Evolutionary conservation across 495 filamentous ascomycete species (phyloP).

Genomic region (Cercophora samala): DNA sequence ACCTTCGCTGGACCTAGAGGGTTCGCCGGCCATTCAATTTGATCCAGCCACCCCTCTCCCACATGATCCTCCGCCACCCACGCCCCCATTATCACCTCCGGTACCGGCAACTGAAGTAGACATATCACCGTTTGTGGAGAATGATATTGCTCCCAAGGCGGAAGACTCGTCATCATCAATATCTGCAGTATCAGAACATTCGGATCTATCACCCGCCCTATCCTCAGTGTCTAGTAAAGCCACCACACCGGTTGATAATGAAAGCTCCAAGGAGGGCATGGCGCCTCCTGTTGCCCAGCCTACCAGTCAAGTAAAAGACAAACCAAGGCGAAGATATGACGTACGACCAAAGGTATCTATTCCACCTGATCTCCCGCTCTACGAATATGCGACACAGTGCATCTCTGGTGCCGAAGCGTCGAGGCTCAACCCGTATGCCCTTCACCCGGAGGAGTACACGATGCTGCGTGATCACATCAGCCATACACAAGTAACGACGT

Average conservation of each 20-base stretch:
- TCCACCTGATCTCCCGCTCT: conserved; percentile 64
- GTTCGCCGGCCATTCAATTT: neutral
- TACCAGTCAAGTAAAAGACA: conserved; percentile 3
- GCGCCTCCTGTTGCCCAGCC: conserved; percentile 1
- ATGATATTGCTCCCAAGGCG: conserved; percentile 1
- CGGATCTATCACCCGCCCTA: conserved; percentile 45
- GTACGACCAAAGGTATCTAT: conserved; percentile 75
- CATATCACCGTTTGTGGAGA: neutral
- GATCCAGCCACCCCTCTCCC: neutral
- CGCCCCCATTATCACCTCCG: conserved; percentile 5
- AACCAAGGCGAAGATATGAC: conserved; percentile 45
- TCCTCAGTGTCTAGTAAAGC: conserved; percentile 53
- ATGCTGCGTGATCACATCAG: conserved; percentile 77
- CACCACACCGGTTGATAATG: conserved; percentile 52
- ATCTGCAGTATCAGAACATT: conserved; percentile 33
- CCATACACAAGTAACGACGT: conserved; percentile 87
- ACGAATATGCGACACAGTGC: conserved; percentile 82
- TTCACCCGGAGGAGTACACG: conserved; percentile 82
- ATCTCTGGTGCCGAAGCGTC: conserved; percentile 85
- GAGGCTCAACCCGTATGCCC: conserved; percentile 80
- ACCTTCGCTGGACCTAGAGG: neutral
- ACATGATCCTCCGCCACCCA: neutral
- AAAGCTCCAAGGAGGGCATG: conserved; percentile 34
- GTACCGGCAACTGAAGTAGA: neutral
- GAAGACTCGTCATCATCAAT: conserved; percentile 18